Percentiles rank a stretch among this genome's conserved stretches.
Evolutionary conservation across 2,329 filamentous ascomycete species (phyloP).

Genomic region (Hypocreales sp.): DNA sequence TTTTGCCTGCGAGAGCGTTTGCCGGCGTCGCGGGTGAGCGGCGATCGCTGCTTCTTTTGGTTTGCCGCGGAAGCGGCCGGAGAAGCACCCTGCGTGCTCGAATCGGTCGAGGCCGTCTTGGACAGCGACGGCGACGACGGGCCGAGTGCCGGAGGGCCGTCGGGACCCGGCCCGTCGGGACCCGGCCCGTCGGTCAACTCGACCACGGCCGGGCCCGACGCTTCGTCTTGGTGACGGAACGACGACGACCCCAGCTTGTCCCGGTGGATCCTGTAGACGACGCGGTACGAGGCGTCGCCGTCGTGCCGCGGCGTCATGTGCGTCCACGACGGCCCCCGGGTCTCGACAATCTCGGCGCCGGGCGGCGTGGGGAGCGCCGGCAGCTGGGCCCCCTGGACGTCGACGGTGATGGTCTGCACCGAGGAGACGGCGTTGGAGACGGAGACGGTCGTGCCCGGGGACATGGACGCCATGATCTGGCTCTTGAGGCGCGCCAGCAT

Average conservation of each 20-base stretch:
- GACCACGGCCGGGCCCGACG: conserved; percentile 9
- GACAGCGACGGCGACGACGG: no score
- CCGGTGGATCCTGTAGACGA: conserved; percentile 43
- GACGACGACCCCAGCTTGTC: conserved; percentile 30
- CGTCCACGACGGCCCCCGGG: conserved; percentile 12
- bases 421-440: conserved; percentile 44
- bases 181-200: no score
- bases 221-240: conserved; percentile 18
- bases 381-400: conserved; percentile 37
- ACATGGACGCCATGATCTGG: conserved; percentile 38
- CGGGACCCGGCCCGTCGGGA: no score
- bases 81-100: no score
- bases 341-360: conserved; percentile 43
- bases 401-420: conserved; percentile 48
- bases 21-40: conserved; percentile 8
- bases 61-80: conserved; percentile 26
- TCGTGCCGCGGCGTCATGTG: conserved; percentile 7
- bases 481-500: conserved; percentile 28
- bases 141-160: no score
- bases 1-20: neutral
- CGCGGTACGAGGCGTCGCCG: conserved; percentile 27
- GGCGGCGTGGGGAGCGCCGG: conserved; percentile 38
- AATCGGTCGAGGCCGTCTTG: no score
- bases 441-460: conserved; percentile 40
- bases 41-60: conserved; percentile 28